These are phyloP conservation scores for Amanita rubescens DNA, from an alignment of 768 basidiomycete genomes.

Conservation along the genomic window DNA sequence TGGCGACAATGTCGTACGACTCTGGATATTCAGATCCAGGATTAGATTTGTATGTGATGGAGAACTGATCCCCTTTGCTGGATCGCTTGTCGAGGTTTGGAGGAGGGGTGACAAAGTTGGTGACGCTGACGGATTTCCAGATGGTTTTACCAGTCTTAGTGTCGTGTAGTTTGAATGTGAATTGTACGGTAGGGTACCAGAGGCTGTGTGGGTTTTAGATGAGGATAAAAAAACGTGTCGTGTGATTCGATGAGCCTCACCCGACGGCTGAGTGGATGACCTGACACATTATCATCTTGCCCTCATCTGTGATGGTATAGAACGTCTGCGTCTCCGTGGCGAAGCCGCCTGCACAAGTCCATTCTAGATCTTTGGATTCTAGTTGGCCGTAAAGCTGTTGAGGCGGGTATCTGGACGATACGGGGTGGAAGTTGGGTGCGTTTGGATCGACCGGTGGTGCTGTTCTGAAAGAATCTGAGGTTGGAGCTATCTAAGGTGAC, in stretches of 20 bases:
- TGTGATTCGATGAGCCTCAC: slow-evolving; percentile 36
- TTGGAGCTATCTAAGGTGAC: slow-evolving; percentile 1
- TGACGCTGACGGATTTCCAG: slow-evolving; percentile 87
- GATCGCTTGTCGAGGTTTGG: slow-evolving; percentile 80
- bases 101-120: slow-evolving; percentile 72
- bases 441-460: slow-evolving; percentile 50
- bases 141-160: slow-evolving; percentile 61
- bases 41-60: slow-evolving; percentile 56
- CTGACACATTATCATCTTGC: slow-evolving; percentile 71
- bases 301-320: slow-evolving; percentile 79
- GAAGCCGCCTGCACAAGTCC: slow-evolving; percentile 80
- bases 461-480: slow-evolving; percentile 29
- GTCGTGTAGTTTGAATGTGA: slow-evolving; percentile 84
- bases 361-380: slow-evolving; percentile 67
- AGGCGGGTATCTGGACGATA: slow-evolving; percentile 50
- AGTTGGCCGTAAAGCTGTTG: slow-evolving; percentile 71
- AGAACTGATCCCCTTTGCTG: slow-evolving; percentile 78
- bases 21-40: slow-evolving; percentile 60
- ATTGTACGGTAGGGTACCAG: slow-evolving; percentile 93
- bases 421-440: slow-evolving; percentile 79
- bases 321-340: slow-evolving; percentile 86
- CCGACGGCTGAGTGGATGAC: slow-evolving; percentile 86
- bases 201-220: slow-evolving; percentile 39
- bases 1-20: slow-evolving; percentile 71
- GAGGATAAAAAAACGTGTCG: slow-evolving; percentile 7